Evolutionary conservation across 805 yeast species (phyloP).

Genomic region (Cyberlindnera meyerae): DNA sequence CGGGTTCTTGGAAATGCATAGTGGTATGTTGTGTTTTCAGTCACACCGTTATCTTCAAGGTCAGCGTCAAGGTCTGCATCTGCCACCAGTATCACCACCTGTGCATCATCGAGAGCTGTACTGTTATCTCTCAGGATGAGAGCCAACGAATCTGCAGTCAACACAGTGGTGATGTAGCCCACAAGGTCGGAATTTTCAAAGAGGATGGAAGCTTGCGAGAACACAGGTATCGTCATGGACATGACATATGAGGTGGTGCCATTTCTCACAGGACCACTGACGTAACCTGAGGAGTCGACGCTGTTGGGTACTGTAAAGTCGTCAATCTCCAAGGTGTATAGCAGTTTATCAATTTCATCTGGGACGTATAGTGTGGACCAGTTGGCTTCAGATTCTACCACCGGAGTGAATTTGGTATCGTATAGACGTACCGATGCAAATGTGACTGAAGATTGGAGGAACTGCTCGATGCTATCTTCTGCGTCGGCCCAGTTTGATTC

Average conservation of each 20-base stretch:
- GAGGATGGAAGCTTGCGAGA: slow-evolving; percentile 65
- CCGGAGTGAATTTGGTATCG: slow-evolving; percentile 48
- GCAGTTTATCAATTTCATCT: slow-evolving; percentile 28
- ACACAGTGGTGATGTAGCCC: slow-evolving; percentile 65
- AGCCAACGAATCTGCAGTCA: slow-evolving; percentile 40
- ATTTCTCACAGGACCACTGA: slow-evolving; percentile 64
- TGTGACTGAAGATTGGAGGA: slow-evolving; percentile 56
- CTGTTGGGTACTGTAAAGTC: slow-evolving; percentile 43
- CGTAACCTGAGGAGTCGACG: slow-evolving; percentile 38
- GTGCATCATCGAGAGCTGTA: slow-evolving; percentile 8
- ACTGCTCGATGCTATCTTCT: slow-evolving; percentile 47
- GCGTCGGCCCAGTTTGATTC: slow-evolving; percentile 42
- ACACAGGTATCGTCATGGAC: slow-evolving; percentile 76
- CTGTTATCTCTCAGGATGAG: slow-evolving; percentile 25
- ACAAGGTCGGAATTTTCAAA: slow-evolving; percentile 43
- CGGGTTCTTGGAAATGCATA: slow-evolving; percentile 33
- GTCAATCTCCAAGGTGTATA: slow-evolving; percentile 45
- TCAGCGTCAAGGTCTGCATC: slow-evolving; percentile 17
- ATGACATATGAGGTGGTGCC: slow-evolving; percentile 40
- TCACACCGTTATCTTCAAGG: background rate
- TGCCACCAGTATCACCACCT: slow-evolving; percentile 21
- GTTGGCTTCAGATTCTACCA: slow-evolving; percentile 40
- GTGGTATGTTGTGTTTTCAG: slow-evolving; percentile 31
- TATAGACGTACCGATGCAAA: slow-evolving; percentile 64
- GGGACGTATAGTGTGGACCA: slow-evolving; percentile 34